These are phyloP conservation scores for Chlamydomonas urium DNA, from an alignment of 139 green algal species.

Conservation along the genomic window DNA sequence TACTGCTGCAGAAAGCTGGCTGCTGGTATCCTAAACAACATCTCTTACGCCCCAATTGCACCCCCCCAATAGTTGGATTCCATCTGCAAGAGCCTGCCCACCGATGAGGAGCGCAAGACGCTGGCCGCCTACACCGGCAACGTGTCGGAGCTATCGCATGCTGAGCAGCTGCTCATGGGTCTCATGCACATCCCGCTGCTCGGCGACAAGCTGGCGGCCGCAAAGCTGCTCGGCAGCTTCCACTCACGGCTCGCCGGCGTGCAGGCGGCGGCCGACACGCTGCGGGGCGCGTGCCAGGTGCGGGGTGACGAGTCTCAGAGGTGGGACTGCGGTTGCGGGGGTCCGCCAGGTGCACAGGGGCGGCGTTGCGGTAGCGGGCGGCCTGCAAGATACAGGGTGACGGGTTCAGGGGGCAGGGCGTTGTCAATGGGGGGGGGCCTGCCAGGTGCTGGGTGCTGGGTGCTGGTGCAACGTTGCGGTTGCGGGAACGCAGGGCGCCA, in stretches of 20 bases:
- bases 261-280: background rate
- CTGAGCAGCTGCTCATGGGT: slow-evolving; percentile 10
- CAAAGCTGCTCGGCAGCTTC: slow-evolving; percentile 1
- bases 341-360: too few relatives aligned
- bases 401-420: too few relatives aligned
- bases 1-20: too few relatives aligned
- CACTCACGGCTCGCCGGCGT: background rate
- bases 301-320: background rate
- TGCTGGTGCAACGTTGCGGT: too few relatives aligned
- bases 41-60: too few relatives aligned
- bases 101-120: slow-evolving; percentile 26
- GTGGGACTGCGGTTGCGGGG: too few relatives aligned
- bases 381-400: too few relatives aligned
- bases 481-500: too few relatives aligned
- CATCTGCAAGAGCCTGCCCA: slow-evolving; percentile 26
- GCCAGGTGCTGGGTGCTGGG: too few relatives aligned
- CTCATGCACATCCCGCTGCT: slow-evolving; percentile 7
- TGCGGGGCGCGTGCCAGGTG: slow-evolving; percentile 9
- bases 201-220: background rate
- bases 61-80: slow-evolving; percentile 28
- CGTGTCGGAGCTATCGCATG: slow-evolving; percentile 5
- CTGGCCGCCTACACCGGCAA: slow-evolving; percentile 24
- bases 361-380: too few relatives aligned
- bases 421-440: too few relatives aligned
- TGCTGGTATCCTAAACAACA: too few relatives aligned